phyloP scores from a whole-genome alignment of 345 rosid species.

The Populus simonii region DNA sequence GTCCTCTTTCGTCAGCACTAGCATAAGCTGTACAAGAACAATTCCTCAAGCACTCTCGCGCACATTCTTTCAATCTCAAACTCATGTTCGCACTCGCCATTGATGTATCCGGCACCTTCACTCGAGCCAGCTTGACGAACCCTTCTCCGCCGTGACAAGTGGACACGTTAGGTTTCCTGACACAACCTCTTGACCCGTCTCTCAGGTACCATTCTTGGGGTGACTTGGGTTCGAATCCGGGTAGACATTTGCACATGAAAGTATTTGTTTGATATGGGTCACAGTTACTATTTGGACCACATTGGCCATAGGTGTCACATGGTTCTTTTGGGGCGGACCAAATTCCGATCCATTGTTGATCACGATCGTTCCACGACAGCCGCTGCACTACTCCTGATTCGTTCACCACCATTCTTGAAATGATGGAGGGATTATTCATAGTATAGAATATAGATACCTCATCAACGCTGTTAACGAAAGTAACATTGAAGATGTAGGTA shows the following conservation, averaged over 20 bases:
- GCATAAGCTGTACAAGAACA: slow-evolving; percentile 34
- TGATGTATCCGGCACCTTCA: slow-evolving; percentile 24
- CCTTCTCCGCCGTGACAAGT: slow-evolving; percentile 26
- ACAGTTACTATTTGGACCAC: slow-evolving; percentile 61
- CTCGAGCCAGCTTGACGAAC: slow-evolving; percentile 17
- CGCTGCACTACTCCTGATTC: slow-evolving; percentile 48
- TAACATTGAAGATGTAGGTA: slow-evolving; percentile 32
- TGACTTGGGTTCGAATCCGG: slow-evolving; percentile 62
- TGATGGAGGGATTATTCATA: slow-evolving; percentile 22
- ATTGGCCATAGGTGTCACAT: slow-evolving; percentile 56
- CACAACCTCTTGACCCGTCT: slow-evolving; percentile 54
- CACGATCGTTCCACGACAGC: slow-evolving; percentile 44
- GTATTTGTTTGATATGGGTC: slow-evolving; percentile 34
- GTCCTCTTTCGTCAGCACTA: slow-evolving; percentile 16
- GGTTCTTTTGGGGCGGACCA: slow-evolving; percentile 57
- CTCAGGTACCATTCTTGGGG: slow-evolving; percentile 54
- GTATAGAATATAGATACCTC: slow-evolving; percentile 39
- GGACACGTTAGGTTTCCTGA: slow-evolving; percentile 20
- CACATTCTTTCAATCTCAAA: slow-evolving; percentile 20
- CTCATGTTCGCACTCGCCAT: slow-evolving; percentile 1
- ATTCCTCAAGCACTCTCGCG: slow-evolving; percentile 27
- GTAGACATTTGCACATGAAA: slow-evolving; percentile 60
- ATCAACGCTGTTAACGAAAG: slow-evolving; percentile 20
- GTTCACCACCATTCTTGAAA: slow-evolving; percentile 49
- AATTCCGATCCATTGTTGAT: slow-evolving; percentile 43